Evolutionary conservation across 2,329 filamentous ascomycete genomes (phyloP), one percentile per base, ranked within the genome.

Genomic region (Scytalidium lignicola): DNA sequence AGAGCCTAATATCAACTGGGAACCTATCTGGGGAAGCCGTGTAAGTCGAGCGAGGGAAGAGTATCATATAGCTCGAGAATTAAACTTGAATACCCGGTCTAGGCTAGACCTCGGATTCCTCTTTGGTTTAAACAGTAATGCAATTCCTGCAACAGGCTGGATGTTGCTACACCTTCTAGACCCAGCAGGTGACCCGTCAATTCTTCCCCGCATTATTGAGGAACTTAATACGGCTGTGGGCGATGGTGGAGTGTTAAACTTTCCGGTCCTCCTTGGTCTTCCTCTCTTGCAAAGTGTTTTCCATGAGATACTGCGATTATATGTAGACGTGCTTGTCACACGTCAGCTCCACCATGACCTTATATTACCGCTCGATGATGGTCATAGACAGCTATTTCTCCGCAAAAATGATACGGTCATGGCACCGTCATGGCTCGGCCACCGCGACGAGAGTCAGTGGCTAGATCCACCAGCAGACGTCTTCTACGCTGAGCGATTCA

Each of bases 251-350:
- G 13, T 13, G 7, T 28, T 28, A 13, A 28, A 28, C 26, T 54
- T 64, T 2, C 46, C 55, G 2, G 57, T 32, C n/a, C 50, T 67
- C 20, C 49, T 59, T 37, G 45, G 56, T 2, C 58, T 62, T 23
- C 65, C 65, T 9, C 55, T 67, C 6, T 50, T 68, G 4, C 62
- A 66, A 41, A 64, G 61, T 41, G 53, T 67, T 17, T 67, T 61
- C 55, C 58, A 58, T 7, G 65, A 67, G 49, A 57, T 57, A 3
- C 50, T 68, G n/a, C 58, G 64, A 1, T 41, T 67, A 6, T 65
- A 66, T 46, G 57, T 59, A 10, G 62, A 64, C 42, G 50, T 64
- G 9, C 52, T 65, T 2, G 55, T 68, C 1, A 62, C 61, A 8
- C 56, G 65, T 5, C 61, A 57, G 22, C 39, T 64, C 5, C 44